phyloP scores from a whole-genome alignment of 139 green algal genomes.

The Tetradesmus lagerheimii region DNA sequence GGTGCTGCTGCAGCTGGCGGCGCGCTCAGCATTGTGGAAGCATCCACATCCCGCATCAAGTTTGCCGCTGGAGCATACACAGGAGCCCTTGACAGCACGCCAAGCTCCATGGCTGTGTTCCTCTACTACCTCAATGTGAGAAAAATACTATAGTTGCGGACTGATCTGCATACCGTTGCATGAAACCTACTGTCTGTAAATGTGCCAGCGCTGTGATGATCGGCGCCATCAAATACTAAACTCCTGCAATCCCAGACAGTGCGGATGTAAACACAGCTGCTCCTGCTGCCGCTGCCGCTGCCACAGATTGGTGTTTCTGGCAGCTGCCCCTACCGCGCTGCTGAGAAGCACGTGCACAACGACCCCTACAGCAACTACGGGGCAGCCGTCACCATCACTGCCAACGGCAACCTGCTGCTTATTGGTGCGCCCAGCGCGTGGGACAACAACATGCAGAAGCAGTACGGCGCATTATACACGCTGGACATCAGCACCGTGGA shows the following conservation, averaged over 20 bases:
- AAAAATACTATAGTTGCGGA: not conserved
- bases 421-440: conserved; percentile 4
- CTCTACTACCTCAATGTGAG: conserved; percentile 31
- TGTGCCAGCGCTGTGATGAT: too few species aligned
- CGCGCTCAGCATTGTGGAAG: not conserved
- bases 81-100: not conserved
- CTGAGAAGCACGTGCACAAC: conserved; percentile 33
- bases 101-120: conserved; percentile 12
- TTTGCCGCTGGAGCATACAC: conserved; percentile 27
- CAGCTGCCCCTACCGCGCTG: conserved; percentile 27
- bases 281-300: not conserved
- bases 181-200: too few species aligned
- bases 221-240: too few species aligned
- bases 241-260: too few species aligned
- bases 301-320: not conserved
- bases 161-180: too few species aligned
- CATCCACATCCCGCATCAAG: not conserved
- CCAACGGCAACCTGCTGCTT: conserved; percentile 9
- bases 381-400: not conserved
- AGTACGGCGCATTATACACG: not conserved
- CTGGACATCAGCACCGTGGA: conserved; percentile 11
- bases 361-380: conserved; percentile 35
- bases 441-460: conserved; percentile 34
- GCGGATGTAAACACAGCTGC: too few species aligned
- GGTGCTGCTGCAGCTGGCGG: conserved; percentile 21